Conservation (phyloP, 306 rosid species). For the Cicer pinnatifidum region DNA sequence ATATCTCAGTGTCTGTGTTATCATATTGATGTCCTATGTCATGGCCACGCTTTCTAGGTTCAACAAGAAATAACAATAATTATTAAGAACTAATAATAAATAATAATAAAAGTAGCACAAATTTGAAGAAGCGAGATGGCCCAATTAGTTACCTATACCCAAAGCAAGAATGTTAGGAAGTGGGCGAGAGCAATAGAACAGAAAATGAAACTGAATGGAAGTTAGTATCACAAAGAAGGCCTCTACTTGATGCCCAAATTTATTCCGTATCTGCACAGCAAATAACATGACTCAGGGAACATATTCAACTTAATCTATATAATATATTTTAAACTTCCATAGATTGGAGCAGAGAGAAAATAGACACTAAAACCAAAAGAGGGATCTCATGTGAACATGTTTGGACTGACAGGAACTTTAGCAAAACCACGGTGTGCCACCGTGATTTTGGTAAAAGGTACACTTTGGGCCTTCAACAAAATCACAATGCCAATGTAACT, state of each 20-base stretch:
- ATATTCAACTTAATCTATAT: conserved; percentile 30
- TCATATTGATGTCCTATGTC: background rate
- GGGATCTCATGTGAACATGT: background rate
- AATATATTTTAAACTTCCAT: conserved; percentile 19
- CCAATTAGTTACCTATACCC: conserved; percentile 65
- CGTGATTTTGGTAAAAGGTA: too few species aligned
- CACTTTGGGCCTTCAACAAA: too few species aligned
- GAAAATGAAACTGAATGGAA: conserved; percentile 80
- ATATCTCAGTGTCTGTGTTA: background rate
- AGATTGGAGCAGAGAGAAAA: conserved; percentile 24
- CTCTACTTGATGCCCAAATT: conserved; percentile 90
- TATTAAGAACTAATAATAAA: too few species aligned
- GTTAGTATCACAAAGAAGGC: conserved; percentile 78
- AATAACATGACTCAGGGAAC: conserved; percentile 27
- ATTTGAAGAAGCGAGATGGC: conserved; percentile 21
- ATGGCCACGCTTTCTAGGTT: background rate
- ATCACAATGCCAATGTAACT: too few species aligned
- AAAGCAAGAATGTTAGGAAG: conserved; percentile 86
- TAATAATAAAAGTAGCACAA: background rate
- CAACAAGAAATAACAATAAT: background rate
- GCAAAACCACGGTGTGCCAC: too few species aligned
- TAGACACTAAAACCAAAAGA: conserved; percentile 21
- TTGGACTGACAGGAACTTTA: too few species aligned
- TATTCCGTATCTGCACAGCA: conserved; percentile 64
- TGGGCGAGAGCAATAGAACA: conserved; percentile 88